Percentiles rank a stretch among this genome's conserved stretches.
Conservation (phyloP, 805 yeast genomes). For the Cephaloascus albidus region DNA sequence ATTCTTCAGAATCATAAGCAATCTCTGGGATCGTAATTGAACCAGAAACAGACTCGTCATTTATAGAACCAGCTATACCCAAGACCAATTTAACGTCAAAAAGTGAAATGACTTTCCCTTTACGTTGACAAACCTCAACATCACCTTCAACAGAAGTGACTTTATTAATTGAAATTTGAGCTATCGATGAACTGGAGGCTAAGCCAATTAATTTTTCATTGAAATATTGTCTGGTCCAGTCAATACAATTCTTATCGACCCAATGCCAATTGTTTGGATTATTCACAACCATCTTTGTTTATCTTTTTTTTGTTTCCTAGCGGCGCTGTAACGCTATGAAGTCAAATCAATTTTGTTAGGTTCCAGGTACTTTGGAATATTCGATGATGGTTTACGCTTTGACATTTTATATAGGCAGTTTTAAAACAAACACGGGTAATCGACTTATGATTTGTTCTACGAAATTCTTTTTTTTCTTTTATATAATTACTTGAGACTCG, state of each 20-base stretch:
- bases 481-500: no score
- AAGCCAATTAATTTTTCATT: conserved; percentile 47
- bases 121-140: conserved; percentile 93
- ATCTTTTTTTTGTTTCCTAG: not conserved
- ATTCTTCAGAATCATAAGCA: conserved; percentile 82
- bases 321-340: not conserved
- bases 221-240: conserved; percentile 82
- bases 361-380: not conserved
- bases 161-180: conserved; percentile 23
- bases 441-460: no score
- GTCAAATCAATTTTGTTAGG: not conserved
- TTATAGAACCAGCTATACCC: conserved; percentile 37
- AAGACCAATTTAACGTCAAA: conserved; percentile 72
- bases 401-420: no score
- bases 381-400: no score
- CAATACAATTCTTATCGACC: conserved; percentile 96
- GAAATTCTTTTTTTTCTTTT: no score
- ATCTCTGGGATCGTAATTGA: conserved; percentile 81
- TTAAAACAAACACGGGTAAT: no score
- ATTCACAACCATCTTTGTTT: conserved; percentile 68
- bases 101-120: conserved; percentile 89
- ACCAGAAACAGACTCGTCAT: conserved; percentile 46
- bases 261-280: conserved; percentile 99
- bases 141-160: conserved; percentile 80
- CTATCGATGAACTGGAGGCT: conserved; percentile 18